These are phyloP conservation scores for Pelargonium nanum DNA, from an alignment of 345 rosid genomes.

Conservation along the genomic window DNA sequence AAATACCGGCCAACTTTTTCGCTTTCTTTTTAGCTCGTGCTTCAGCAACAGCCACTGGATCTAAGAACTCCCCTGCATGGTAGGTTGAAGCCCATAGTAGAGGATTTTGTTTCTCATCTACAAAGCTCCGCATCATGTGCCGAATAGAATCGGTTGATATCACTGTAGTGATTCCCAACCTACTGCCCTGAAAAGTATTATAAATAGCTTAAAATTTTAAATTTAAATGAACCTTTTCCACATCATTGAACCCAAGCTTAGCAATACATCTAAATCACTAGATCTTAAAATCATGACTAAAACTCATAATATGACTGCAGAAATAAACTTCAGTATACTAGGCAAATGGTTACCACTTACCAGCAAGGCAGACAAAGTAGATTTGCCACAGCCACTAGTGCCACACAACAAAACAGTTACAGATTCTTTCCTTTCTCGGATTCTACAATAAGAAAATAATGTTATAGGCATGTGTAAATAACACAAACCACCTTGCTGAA, in stretches of 20 bases:
- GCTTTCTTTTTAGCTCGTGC: conserved; percentile 77
- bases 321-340: no score
- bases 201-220: background rate
- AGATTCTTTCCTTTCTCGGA: conserved; percentile 96
- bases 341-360: no score
- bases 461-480: background rate
- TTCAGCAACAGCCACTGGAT: conserved; percentile 85
- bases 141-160: conserved; percentile 91
- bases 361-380: conserved; percentile 98
- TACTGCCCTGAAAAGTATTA: conserved; percentile 40
- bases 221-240: background rate
- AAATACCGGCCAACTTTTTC: conserved; percentile 43
- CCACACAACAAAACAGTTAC: conserved; percentile 94
- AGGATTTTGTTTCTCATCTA: conserved; percentile 80
- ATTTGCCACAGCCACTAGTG: conserved; percentile 99
- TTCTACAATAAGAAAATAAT: conserved; percentile 42
- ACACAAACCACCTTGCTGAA: background rate
- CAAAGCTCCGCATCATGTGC: conserved; percentile 99
- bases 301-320: background rate
- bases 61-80: conserved; percentile 93
- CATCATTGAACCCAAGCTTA: background rate
- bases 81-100: conserved; percentile 98
- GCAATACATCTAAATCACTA: background rate
- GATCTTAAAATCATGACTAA: background rate
- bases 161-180: conserved; percentile 89